phyloP scores from a whole-genome alignment of 768 basidiomycete species.

The Kwoniella sp. region DNA sequence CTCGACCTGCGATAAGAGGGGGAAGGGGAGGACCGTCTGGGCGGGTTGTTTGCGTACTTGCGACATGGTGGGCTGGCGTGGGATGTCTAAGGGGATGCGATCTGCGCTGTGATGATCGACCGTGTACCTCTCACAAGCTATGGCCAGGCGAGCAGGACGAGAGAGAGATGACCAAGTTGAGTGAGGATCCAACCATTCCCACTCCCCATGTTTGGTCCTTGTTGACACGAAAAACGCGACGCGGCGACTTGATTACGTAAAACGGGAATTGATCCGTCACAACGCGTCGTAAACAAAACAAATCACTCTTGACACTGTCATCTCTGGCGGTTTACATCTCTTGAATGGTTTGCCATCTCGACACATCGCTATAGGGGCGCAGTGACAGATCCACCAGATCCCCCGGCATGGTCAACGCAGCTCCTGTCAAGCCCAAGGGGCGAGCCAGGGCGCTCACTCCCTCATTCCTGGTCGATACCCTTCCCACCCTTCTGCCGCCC shows the following conservation, averaged over 20 bases:
- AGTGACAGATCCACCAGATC: not conserved
- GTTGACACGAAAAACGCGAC: conserved; percentile 11
- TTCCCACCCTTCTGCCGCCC: conserved; percentile 54
- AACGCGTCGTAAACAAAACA: conserved; percentile 8
- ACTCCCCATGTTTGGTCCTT: not conserved
- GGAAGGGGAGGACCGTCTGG: conserved; percentile 22
- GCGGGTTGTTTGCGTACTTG: conserved; percentile 15
- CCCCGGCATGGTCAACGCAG: conserved; percentile 14
- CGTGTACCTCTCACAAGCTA: too few relatives aligned
- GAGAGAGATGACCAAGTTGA: too few relatives aligned
- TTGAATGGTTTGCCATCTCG: not conserved
- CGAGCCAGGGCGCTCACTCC: conserved; percentile 19
- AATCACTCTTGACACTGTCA: not conserved
- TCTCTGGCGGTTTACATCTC: not conserved
- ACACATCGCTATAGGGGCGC: not conserved
- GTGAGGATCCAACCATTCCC: too few relatives aligned
- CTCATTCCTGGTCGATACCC: conserved; percentile 34
- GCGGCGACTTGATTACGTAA: conserved; percentile 1
- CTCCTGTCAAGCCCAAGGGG: conserved; percentile 1
- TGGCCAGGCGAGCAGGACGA: too few relatives aligned
- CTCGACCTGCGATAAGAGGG: conserved; percentile 26
- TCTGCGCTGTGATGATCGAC: too few relatives aligned
- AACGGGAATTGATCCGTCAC: not conserved
- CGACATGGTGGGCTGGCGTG: conserved; percentile 5
- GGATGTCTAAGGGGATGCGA: too few relatives aligned